These are phyloP conservation scores for Hanseniaspora valbyensis DNA, from an alignment of 805 yeast species.

Conservation along the genomic window DNA sequence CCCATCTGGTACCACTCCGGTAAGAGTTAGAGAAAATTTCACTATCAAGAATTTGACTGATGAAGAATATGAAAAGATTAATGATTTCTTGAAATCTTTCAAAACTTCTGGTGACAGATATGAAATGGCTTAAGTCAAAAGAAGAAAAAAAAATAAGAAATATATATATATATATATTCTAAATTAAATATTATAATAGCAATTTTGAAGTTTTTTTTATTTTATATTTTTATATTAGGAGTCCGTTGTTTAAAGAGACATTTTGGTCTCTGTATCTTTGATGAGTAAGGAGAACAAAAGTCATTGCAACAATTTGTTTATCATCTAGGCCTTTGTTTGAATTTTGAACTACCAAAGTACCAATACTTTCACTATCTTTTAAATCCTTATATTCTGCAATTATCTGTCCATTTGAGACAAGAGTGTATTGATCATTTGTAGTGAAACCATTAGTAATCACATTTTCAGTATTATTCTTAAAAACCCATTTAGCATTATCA, in stretches of 20 bases:
- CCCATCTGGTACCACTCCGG: conserved; percentile 59
- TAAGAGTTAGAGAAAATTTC: conserved; percentile 53
- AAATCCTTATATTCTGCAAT: not conserved
- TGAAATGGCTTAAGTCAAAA: conserved; percentile 19
- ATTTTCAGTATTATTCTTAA: not conserved
- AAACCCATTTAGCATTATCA: not conserved
- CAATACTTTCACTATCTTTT: not conserved
- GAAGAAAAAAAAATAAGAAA: not conserved
- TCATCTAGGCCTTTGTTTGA: not conserved
- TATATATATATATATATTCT: not conserved
- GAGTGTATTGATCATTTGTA: not conserved
- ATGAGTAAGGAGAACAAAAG: not conserved
- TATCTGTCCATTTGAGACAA: not conserved
- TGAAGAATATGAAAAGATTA: conserved; percentile 47
- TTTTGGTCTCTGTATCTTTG: not conserved
- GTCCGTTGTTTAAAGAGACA: not conserved
- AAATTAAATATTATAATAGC: no score
- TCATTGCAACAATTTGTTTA: not conserved
- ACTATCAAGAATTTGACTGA: conserved; percentile 38
- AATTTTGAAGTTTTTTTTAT: not conserved
- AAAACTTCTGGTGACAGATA: conserved; percentile 49
- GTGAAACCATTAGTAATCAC: not conserved
- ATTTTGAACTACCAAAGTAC: not conserved
- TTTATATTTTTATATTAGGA: not conserved
- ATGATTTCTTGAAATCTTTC: conserved; percentile 34